Base-by-base conservation (phyloP, 2,329 filamentous ascomycete species). In the Penicillium sp. region DNA sequence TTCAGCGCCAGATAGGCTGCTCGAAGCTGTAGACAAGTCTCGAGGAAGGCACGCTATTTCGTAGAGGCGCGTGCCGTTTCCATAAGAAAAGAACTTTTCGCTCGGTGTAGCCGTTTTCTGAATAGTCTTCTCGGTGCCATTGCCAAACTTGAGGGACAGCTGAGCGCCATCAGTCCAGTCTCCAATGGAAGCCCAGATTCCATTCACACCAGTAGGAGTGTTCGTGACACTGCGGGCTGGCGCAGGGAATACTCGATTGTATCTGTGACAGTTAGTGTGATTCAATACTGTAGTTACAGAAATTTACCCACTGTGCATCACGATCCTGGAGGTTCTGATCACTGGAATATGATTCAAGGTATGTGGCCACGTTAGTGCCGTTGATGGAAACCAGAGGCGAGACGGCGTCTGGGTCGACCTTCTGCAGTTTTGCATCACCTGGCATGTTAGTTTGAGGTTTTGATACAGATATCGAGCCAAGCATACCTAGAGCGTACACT, bases 331-430 rank as follows among this genome's bases (percentile, higher is more conserved):
- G 70, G 26, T 64, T 69, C 48, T 77, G 75, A 45, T 67, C 69
- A 43, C 73, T 66, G 9, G 74, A 71, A 61, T 72, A 73, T 2
- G 75, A 68, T 37, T 75, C 67, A 13, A 65, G 48, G 42, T 54
- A 77, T 1, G 69, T 69, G 6, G 71, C 71, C 3, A 75, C 77
- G 38, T 80, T 71, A 39, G 75, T 63, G n/a, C 76, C 80, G 57
- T 84, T 78, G 61, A 84, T 82, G 51, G 74, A 63, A 1, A 67
- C 65, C 31, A 84, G 70, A 1, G 77, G 69, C 1, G 76, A 77
- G 2, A 78, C 71, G 6, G 61, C 63, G 53, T 71, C 43, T 12
- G 55, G 45, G 10, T 55, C 58, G 41, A 21, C 24, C 17, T 52
- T 38, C n/a, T 53, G 52, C 9, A 54, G 21, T 31, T 55, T 57